These are phyloP conservation scores for Dicorynia guianensis DNA, from an alignment of 306 rosid species.

Conservation along the genomic window DNA sequence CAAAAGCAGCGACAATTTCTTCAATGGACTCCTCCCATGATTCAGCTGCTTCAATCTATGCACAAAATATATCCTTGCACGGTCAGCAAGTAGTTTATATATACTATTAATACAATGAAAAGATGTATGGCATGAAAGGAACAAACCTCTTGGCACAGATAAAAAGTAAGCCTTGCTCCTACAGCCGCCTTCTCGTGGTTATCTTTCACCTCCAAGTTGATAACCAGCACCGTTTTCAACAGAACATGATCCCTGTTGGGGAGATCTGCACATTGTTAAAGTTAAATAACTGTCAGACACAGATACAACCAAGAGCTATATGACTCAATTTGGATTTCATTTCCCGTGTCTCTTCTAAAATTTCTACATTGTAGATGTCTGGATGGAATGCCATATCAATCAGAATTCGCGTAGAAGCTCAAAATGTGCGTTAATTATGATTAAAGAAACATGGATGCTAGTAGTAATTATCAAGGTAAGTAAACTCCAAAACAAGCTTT, in stretches of 20 bases:
- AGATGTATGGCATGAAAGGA: slow-evolving; percentile 1
- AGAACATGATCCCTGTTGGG: slow-evolving; percentile 74
- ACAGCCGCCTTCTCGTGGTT: slow-evolving; percentile 95
- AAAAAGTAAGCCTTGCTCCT: slow-evolving; percentile 82
- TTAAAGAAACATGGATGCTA: neutral
- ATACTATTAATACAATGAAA: slow-evolving; percentile 6
- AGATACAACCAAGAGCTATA: slow-evolving; percentile 3
- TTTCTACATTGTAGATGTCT: slow-evolving; percentile 19
- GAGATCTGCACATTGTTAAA: slow-evolving; percentile 67
- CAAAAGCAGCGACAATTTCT: slow-evolving; percentile 67
- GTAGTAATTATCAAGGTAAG: neutral
- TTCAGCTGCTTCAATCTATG: slow-evolving; percentile 73
- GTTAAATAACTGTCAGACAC: slow-evolving; percentile 31
- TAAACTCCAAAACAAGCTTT: neutral
- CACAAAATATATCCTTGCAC: slow-evolving; percentile 16
- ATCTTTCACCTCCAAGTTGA: slow-evolving; percentile 98
- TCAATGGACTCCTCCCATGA: slow-evolving; percentile 97
- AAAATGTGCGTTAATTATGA: neutral
- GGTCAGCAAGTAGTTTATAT: slow-evolving; percentile 5
- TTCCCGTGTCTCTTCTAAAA: neutral
- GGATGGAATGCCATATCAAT: slow-evolving; percentile 16
- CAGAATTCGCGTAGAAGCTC: slow-evolving; percentile 5
- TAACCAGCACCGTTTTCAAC: slow-evolving; percentile 72
- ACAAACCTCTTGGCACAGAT: slow-evolving; percentile 84
- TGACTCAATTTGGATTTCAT: slow-evolving; percentile 16